phyloP scores from a whole-genome alignment of 1,284 basidiomycete species.

The Cutaneotrichosporon sp. region DNA sequence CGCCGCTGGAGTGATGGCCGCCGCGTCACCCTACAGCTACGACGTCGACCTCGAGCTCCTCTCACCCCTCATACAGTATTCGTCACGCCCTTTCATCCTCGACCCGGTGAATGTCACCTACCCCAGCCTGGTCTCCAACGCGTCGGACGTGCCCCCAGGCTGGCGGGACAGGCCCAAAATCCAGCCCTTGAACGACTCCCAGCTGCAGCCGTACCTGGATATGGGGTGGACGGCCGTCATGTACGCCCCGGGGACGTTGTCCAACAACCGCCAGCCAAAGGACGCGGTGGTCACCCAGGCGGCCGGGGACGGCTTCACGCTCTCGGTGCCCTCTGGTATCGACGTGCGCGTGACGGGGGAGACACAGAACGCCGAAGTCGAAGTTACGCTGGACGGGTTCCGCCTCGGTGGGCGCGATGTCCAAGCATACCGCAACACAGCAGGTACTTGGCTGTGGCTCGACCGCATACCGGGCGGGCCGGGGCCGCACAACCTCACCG shows the following conservation, averaged over 20 bases:
- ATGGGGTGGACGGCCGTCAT: not conserved
- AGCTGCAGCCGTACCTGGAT: not conserved
- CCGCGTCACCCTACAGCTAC: not conserved
- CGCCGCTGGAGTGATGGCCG: not conserved
- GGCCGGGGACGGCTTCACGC: not conserved
- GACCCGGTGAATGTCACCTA: not conserved
- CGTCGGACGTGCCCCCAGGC: too few relatives aligned
- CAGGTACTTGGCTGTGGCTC: too few relatives aligned
- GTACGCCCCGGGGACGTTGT: not conserved
- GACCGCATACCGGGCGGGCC: too few relatives aligned
- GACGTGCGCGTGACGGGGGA: too few relatives aligned
- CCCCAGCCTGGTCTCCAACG: too few relatives aligned
- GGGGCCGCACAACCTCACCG: not conserved
- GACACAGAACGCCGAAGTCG: not conserved
- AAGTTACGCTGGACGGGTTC: too few relatives aligned
- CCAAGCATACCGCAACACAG: too few relatives aligned
- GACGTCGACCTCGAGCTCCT: not conserved
- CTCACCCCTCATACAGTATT: not conserved
- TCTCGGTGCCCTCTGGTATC: not conserved
- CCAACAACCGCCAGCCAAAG: too few relatives aligned
- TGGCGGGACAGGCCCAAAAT: too few relatives aligned
- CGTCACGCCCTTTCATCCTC: not conserved
- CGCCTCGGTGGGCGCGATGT: too few relatives aligned
- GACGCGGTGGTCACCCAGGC: not conserved
- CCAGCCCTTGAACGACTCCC: not conserved